Evolutionary conservation across 2,329 filamentous ascomycete species (phyloP), one percentile per base, ranked within the genome.

Genomic region (Drechslerella coelobrocha): DNA sequence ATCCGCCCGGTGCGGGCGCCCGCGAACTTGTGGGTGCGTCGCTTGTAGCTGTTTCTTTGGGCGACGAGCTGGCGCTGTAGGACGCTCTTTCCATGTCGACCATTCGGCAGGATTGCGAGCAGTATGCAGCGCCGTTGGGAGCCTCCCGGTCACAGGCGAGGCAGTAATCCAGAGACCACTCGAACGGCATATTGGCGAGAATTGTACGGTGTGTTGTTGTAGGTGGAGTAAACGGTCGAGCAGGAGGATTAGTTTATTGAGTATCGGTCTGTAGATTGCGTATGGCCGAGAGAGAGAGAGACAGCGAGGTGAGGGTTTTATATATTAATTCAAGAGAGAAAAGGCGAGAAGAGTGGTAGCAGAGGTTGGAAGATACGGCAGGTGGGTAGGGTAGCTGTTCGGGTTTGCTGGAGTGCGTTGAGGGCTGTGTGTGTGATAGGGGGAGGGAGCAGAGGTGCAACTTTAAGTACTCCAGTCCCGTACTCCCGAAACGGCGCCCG

Each of bases 161-260:
- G 84, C 92, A 97, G 85, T 91, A 96, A 80, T 95, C 89, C 79
- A 89, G 90, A 76, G 90, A 90, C 91, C 92, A 96, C 47, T 69
- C 65, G 37, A 69, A 69, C 56, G 65, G 65, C 65, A 69, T 69
- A 37, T 48, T 41, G 19, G 34, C 12, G 1, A 17, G 43, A 31
- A 52, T 23, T 59, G 17, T 57, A 54, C 29, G 53, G 24, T 54
- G 39, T 19, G 21, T 54, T 51, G 53, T 45, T 24, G 17, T 47
- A 12, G 41, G 6, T 10, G 41, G 7, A 47, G 41, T 47, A 19
- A 19, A 6, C 7, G 41, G 6, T 10, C 7, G 7, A 12, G 41
- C 19, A 47, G 9, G 41, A 19, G 9, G 10, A n/a, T n/a, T n/a
- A n/a, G n/a, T n/a, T n/a, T n/a, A n/a, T n/a, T 34, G 29, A 7